Evolutionary conservation across 179 eudicot species (phyloP), one percentile per base, ranked within the genome.

Genomic region (Camellia oleifera): DNA sequence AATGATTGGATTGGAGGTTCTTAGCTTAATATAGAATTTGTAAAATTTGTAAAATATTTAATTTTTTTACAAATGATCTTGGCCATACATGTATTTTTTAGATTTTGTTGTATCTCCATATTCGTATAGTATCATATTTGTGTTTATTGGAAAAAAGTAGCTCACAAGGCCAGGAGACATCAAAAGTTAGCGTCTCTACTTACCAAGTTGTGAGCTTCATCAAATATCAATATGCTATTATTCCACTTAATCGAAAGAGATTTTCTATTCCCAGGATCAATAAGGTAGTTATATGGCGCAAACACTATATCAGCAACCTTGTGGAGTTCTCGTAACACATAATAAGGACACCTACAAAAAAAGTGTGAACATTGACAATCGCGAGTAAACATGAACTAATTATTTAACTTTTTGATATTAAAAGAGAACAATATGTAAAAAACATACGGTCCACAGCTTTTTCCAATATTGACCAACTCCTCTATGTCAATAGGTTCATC

Each of bases 151-250:
- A 32, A 32, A 32, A 32, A 32, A 32, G 40, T 32, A 32, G 40
- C 40, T 32, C 40, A 44, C 48, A 48, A 4, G 8, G 26, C 18
- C 26, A 56, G 75, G 32, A 72, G 66, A 78, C 52, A 13, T 44
- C 79, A 83, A 26, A 72, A 72, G 57, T 62, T 14, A 66, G 62
- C 74, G 63, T 80, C 48, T 56, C 58, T n/a, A 81, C 89, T 75
- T 86, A 94, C 99, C 92, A 96, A 88, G 88, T 96, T 96, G 88
- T 96, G 99, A 84, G 99, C 99, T 92, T 96, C 99, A 85, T 96
- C 99, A 83, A 96, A 96, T 78, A 96, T 91, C 76, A 96, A 88
- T 77, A 92, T 83, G 81, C 97, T 91, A 69, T 82, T 82, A 40
- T 61, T 63, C 99, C 97, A 96, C 77, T 83, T 88, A 85, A 96